phyloP scores from a whole-genome alignment of 2,329 filamentous ascomycete genomes.

The Cladophialophora exuberans region DNA sequence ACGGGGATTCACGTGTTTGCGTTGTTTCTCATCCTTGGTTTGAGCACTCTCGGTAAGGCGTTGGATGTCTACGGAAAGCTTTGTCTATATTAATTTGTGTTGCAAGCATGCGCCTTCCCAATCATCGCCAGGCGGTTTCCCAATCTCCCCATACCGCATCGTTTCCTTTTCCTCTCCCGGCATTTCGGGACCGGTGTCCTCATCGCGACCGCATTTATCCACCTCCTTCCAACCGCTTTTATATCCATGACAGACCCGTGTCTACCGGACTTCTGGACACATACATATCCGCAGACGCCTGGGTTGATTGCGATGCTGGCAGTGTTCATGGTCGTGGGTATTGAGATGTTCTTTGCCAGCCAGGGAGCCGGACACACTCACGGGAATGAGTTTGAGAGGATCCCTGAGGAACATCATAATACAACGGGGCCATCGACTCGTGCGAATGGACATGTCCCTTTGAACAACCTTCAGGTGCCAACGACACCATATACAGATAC shows the following conservation, averaged over 20 bases:
- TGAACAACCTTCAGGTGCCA: slow-evolving; percentile 19
- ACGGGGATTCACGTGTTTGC: slow-evolving; percentile 69
- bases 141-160: slow-evolving; percentile 60
- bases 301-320: slow-evolving; percentile 51
- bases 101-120: slow-evolving; percentile 70
- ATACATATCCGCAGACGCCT: slow-evolving; percentile 51
- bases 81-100: slow-evolving; percentile 34
- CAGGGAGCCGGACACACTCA: slow-evolving; percentile 65
- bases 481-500: slow-evolving; percentile 20
- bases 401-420: slow-evolving; percentile 9
- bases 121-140: slow-evolving; percentile 64
- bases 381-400: slow-evolving; percentile 54
- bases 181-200: slow-evolving; percentile 83
- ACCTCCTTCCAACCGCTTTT: slow-evolving; percentile 71
- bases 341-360: slow-evolving; percentile 69
- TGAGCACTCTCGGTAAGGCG: slow-evolving; percentile 61
- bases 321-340: slow-evolving; percentile 52
- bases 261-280: slow-evolving; percentile 50
- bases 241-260: slow-evolving; percentile 69
- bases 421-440: slow-evolving; percentile 3
- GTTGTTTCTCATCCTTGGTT: slow-evolving; percentile 64
- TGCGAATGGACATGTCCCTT: slow-evolving; percentile 26
- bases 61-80: not conserved
- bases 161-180: slow-evolving; percentile 67
- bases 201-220: slow-evolving; percentile 84